Evolutionary conservation across 768 basidiomycete species (phyloP), one percentile per base, ranked within the genome.

Genomic region (Boletus rubescentipes): DNA sequence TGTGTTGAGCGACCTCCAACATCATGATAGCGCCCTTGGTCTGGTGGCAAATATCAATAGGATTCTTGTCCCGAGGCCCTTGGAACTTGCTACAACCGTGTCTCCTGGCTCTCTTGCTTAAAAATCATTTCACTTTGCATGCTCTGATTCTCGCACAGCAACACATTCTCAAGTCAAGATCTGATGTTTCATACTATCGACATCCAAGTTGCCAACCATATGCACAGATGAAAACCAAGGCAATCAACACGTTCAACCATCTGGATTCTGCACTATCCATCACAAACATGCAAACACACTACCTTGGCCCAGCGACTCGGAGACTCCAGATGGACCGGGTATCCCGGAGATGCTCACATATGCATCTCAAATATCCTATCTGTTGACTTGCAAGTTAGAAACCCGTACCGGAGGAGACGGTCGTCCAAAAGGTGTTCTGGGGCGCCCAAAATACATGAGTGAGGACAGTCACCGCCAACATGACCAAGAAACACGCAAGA

Each of bases 341-440:
- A 50, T 40, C 26, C 40, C 35, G 9, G 18, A 39, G 44, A 47
- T 16, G 41, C 37, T 20, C 32, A 45, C 15, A 30, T 52, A 26
- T 39, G 38, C 39, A 41, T 46, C 36, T 60, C 31, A 46, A 15
- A 8, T 18, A 40, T 60, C 41, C 39, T 34, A 49, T 35, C 38
- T 48, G n/a, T 54, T 29, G 31, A 26, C 32, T 46, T 51, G 35
- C 46, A 45, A 12, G 47, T 59, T 34, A 48, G 49, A 43, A 46
- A 39, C 37, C 23, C 15, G 57, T 26, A 46, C 46, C 26, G 32
- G 54, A 40, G 68, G 68, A 21, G 70, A 61, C 3, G 70, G 68
- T 29, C 68, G 59, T 31, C 56, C 70, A 50, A 70, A 67, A 12
- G 21, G 46, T 50, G 41, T 59, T 54, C 67, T 67, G 46, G 23